Evolutionary conservation across 2,329 filamentous ascomycete species (phyloP), one percentile per base, ranked within the genome.

Genomic region (Hypoxylon sp.): DNA sequence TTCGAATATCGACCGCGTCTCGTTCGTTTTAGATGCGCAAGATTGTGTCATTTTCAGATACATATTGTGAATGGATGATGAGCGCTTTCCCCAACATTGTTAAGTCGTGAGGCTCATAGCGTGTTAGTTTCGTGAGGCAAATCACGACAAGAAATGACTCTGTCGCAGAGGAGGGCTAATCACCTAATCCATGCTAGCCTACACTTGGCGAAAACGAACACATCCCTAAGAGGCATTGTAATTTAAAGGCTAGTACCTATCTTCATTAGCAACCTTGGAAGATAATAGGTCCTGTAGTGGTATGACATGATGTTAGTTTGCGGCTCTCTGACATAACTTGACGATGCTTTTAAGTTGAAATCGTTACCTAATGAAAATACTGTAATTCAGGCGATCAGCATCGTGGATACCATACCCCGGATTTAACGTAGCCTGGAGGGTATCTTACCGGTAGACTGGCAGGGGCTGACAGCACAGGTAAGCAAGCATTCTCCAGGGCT

Each of bases 351-450:
- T 59, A 17, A 24, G 22, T 51, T 33, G 35, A 59, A 44, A 26
- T 17, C 51, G 42, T 65, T 65, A 65, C 51, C 42, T 65, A 61
- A 65, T 60, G 24, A n/a, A 56, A 56, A 59, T 42, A 31, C 29
- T 31, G 29, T 31, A 24, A 14, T 44, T 24, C 3, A 39, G 26
- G 33, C 8, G 31, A 55, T 56, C 55, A 51, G 31, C 42, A 42
- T 17, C 51, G 39, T 35, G 63, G 63, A 22, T 42, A 31, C 29
- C 29, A 31, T 31, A 44, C 9, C 51, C 10, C 29, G 17, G 22
- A 31, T 31, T 31, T 31, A 26, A 26, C 26, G 14, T 42, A 37
- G 17, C 19, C 24, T 22, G 19, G 19, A 31, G 29, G 29, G 29
- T 31, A 5, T 6, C 29, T 5, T 31, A 31, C 29, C 29, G 29